Base-by-base conservation (phyloP, 331 rosid species). In the Stylosanthes scabra region DNA sequence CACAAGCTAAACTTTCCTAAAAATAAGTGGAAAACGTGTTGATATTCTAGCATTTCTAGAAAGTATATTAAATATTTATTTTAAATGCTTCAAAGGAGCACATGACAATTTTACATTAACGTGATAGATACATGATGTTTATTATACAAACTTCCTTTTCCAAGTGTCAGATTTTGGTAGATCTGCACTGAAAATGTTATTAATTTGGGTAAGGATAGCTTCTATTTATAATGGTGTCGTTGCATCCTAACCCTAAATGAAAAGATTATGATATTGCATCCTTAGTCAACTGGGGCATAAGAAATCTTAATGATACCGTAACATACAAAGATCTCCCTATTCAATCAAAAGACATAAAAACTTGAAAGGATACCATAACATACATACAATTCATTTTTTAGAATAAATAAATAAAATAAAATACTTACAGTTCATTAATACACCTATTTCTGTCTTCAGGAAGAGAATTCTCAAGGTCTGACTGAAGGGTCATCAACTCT, bases 391-490 rank as follows among this genome's bases (percentile, higher is more conserved):
- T 57, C 41, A 49, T 70, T 39, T 28, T 65, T 62, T 37, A 27
- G 41, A 61, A 57, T 74, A 42, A 42, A 42, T 8, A 9, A 42
- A 9, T 8, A 42, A 46, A 46, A 46, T 2, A 11, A 52, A 52
- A 52, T 1, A 85, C 99, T 90, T 76, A 90, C 99, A 95, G 91
- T 79, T 90, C 97, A 79, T 90, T 86, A 72, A 95, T 93, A 83
- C 93, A 91, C 85, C 97, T 90, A 83, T 87, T 91, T 86, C 99
- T 86, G 78, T 91, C 99, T 83, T 89, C 99, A 9, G 97, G 99
- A 80, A 95, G 96, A 70, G 99, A 91, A 82, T 81, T 95, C 68
- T 95, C 97, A 65, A 91, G 97, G 80, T 90, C 97, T 0, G 90
- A 88, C 74, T 95, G 93, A 78, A 95, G 93, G 74, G 88, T 78